Base-by-base conservation (phyloP, 208 protist species). In the Leishmania braziliensis region DNA sequence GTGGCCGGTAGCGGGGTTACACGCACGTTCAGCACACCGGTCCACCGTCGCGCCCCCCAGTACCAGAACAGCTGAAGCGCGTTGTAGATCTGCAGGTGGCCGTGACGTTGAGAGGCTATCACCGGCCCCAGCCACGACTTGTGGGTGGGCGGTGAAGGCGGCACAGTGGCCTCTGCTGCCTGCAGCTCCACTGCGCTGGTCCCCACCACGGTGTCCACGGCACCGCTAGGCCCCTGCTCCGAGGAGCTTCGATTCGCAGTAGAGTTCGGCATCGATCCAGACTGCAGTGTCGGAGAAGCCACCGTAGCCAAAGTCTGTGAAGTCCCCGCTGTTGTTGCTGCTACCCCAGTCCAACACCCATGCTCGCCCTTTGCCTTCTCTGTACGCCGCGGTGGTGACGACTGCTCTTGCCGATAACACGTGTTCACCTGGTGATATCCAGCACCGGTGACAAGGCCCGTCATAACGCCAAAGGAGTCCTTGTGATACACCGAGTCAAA, bases 401-500 rank as follows among this genome's bases (percentile, higher is more conserved):
- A 26, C 48, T 79, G 63, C 80, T 79, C 50, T 5, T 80, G 79
- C 18, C 81, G 72, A 72, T 84, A 80, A 36, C 53, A 12, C 4
- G 72, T 60, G 60, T 85, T 80, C 6, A 72, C 69, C 26, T 86
- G 82, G 12, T 81, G 76, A 56, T 85, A 82, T 10, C 89, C 89
- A 16, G 87, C 72, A 18, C 69, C 83, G 3, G 89, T 85, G 71
- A 88, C 85, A 60, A 94, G 75, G 23, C 84, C 88, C 10, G 66
- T 83, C 77, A 88, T 80, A 33, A 91, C 78, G 50, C 82, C 82
- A 58, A 94, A 87, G 29, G 63, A 87, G 56, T 78, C 86, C 65
- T 86, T 85, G 29, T 78, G 73, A 80, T 89, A 86, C 23, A 91
- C 76, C 26, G 75, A 54, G 71, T 88, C 73, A 48, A 75, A 77